Conservation (phyloP, 2,329 filamentous ascomycete genomes). For the Nemania abortiva region DNA sequence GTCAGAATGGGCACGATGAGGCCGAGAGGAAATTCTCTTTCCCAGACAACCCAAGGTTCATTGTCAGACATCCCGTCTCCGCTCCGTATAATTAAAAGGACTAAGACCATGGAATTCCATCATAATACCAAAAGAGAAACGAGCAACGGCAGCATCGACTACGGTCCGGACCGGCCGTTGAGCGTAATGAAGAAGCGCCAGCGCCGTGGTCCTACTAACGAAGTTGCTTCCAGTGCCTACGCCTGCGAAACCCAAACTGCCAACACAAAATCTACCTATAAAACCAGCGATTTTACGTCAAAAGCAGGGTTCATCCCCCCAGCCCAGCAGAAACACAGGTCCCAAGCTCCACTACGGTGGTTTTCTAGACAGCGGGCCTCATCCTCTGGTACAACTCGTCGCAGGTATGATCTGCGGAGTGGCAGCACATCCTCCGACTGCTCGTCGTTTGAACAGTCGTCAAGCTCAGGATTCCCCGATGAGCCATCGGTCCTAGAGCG, state of each 20-base stretch:
- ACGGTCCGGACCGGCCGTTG: conserved; percentile 44
- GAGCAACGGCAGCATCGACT: conserved; percentile 43
- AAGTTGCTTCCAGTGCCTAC: conserved; percentile 3
- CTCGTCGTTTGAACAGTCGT: conserved; percentile 35
- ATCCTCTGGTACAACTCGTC: conserved; percentile 44
- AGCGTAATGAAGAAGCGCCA: conserved; percentile 48
- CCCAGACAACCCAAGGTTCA: conserved; percentile 30
- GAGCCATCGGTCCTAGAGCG: conserved; percentile 29
- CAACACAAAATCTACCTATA: conserved; percentile 2
- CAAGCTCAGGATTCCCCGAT: conserved; percentile 29
- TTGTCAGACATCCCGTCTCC: conserved; percentile 44
- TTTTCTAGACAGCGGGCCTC: conserved; percentile 43
- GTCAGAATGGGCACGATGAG: conserved; percentile 32
- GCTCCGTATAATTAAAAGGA: conserved; percentile 48
- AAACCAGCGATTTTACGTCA: neutral
- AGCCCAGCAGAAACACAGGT: conserved; percentile 40
- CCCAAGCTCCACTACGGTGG: conserved; percentile 42
- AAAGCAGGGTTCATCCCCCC: conserved; percentile 5
- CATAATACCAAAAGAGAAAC: conserved; percentile 39
- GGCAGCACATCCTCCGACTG: conserved; percentile 39
- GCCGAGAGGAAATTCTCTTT: conserved; percentile 32
- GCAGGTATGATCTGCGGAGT: conserved; percentile 34
- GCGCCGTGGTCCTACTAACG: conserved; percentile 17
- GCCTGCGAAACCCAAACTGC: conserved; percentile 16
- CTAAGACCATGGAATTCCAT: conserved; percentile 44